These are phyloP conservation scores for Podaxis sp. DNA, from an alignment of 768 basidiomycete genomes.

Conservation along the genomic window DNA sequence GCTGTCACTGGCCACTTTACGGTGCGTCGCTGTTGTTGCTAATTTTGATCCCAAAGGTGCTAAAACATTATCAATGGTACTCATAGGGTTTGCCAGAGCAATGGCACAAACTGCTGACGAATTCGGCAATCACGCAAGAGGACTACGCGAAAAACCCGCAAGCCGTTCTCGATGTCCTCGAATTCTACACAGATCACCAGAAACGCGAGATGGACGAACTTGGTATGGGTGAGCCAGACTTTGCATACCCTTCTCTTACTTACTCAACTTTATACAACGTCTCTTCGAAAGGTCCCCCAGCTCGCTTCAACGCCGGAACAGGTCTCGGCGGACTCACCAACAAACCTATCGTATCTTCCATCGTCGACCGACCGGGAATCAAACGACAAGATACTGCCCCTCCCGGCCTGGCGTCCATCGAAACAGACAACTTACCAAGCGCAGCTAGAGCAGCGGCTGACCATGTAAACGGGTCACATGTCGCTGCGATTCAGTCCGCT, in stretches of 20 bases:
- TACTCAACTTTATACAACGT: constrained; percentile 11
- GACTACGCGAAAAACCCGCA: constrained; percentile 97
- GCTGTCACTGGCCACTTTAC: constrained; percentile 92
- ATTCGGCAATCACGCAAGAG: constrained; percentile 95
- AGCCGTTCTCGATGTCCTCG: constrained; percentile 94
- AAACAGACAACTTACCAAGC: constrained; percentile 36
- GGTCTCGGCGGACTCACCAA: constrained; percentile 71
- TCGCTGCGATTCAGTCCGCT: constrained; percentile 31
- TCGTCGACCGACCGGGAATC: constrained; percentile 18
- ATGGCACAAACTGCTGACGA: constrained; percentile 96
- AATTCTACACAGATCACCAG: constrained; percentile 98
- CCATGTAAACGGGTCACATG: constrained; percentile 51
- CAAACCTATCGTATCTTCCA: constrained; percentile 29
- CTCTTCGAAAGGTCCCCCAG: constrained; percentile 43
- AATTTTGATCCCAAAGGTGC: neutral
- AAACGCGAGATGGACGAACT: constrained; percentile 82
- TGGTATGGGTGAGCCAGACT: constrained; percentile 25
- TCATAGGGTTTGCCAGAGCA: constrained; percentile 90
- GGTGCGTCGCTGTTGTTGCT: constrained; percentile 39
- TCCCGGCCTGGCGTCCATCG: constrained; percentile 32
- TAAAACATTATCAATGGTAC: neutral
- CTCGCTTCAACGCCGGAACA: constrained; percentile 88
- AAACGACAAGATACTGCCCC: constrained; percentile 40
- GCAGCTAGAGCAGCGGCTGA: constrained; percentile 61
- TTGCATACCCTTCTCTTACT: constrained; percentile 4